Base-by-base conservation (phyloP, 176 grass and related monocot species). In the Luzula sylvatica region DNA sequence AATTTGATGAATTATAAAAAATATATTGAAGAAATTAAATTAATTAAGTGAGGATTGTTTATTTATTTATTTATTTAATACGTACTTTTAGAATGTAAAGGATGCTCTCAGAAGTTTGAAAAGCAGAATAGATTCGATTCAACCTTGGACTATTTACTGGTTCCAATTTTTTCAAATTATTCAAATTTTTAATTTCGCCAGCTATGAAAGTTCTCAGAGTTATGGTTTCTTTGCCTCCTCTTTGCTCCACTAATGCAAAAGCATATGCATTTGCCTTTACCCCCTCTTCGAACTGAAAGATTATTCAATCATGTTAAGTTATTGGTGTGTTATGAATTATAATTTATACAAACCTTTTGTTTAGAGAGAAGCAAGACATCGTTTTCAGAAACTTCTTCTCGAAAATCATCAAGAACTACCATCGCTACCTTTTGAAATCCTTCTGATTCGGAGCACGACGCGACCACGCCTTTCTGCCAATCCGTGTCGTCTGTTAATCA, bases 201-300 rank as follows among this genome's bases (percentile, higher is more conserved):
- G 71, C 64, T 26, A 96, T 1, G 63, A 82, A 96, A 44, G 90
- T 74, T 65, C 46, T 72, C 65, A 96, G 53, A 38, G 90, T 66
- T 73, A 89, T 53, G 2, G 38, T 73, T 32, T 55, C 67, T 66
- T 72, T 78, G 48, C 84, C 74, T 20, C 84, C 84, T 20, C 80
- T 80, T 22, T 86, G 76, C 61, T 96, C 90, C 66, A 96, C 90
- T 65, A 89, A 49, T 16, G 77, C 90, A 86, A 96, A 89, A 55
- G 77, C 74, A 51, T 96, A 89, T n/a, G 84, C 70, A 7, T 61
- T 81, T 23, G 84, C 83, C 23, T 52, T 81, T 23, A 30, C 55
- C 53, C 80, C 71, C 75, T 76, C 80, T 13, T 79, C 67, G 66
- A 89, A 82, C 84, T 96, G 55, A 57, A 82, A 64, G 58, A 73